These are phyloP conservation scores for Beauveria scarabaeidicola DNA, from an alignment of 2,329 filamentous ascomycete genomes.

Conservation along the genomic window DNA sequence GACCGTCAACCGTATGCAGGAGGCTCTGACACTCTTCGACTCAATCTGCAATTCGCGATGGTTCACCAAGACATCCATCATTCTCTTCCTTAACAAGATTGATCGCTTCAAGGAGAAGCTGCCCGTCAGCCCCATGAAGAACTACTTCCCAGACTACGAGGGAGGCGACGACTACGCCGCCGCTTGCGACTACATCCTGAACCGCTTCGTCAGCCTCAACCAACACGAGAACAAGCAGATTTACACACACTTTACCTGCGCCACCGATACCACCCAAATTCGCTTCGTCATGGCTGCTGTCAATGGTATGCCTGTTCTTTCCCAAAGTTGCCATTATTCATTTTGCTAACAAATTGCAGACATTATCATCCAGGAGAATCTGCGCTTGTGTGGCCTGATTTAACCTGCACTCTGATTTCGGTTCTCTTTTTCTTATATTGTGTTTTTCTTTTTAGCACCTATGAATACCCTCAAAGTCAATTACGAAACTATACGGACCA, in stretches of 20 bases:
- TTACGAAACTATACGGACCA: slow-evolving; percentile 12
- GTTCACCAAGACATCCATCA: slow-evolving; percentile 87
- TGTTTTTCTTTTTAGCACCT: slow-evolving; percentile 17
- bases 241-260: slow-evolving; percentile 99
- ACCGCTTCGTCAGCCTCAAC: slow-evolving; percentile 96
- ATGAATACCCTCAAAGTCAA: slow-evolving; percentile 17
- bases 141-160: slow-evolving; percentile 87
- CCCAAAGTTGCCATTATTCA: neutral
- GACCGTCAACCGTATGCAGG: slow-evolving; percentile 91
- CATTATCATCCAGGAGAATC: slow-evolving; percentile 99
- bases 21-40: slow-evolving; percentile 78
- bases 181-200: slow-evolving; percentile 97
- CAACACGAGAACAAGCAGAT: slow-evolving; percentile 99
- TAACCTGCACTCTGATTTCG: slow-evolving; percentile 38
- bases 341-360: slow-evolving; percentile 43
- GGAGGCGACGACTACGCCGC: slow-evolving; percentile 91
- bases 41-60: slow-evolving; percentile 82
- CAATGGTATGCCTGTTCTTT: slow-evolving; percentile 60
- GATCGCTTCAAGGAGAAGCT: slow-evolving; percentile 85
- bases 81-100: slow-evolving; percentile 85
- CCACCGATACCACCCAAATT: slow-evolving; percentile 97
- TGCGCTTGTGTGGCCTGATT: slow-evolving; percentile 93
- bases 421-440: slow-evolving; percentile 21
- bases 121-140: slow-evolving; percentile 72
- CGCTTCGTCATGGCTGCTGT: slow-evolving; percentile 99